Base-by-base conservation (phyloP, 345 rosid genomes). In the Ceriops zippeliana region DNA sequence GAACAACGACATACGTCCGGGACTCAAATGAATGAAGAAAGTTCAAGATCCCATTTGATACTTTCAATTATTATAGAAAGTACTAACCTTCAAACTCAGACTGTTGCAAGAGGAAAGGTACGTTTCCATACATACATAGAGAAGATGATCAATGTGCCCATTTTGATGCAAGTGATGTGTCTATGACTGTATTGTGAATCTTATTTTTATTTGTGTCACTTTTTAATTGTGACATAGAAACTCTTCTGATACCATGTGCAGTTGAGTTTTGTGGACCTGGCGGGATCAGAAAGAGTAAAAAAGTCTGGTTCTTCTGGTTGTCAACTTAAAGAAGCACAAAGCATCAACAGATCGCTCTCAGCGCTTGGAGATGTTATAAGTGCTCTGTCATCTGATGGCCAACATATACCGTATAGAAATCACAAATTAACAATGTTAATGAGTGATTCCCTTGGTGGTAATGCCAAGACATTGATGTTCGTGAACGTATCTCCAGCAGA, bases 381-480 rank as follows among this genome's bases (percentile, higher is more conserved):
- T 74, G 96, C 97, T 72, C 81, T 95, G 70, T 91, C 97, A 53
- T 81, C 97, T 5, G 87, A 91, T 32, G 77, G 85, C 71, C 99
- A 89, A 70, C 97, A 95, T 68, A 87, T 91, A 54, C 97, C 99
- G 15, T 95, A 95, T 30, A 81, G 97, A 56, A 95, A 95, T 72
- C 99, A 95, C 88, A 95, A 95, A 74, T 63, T 95, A 69, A 95
- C 97, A 0, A 90, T 95, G 99, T 73, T 95, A 76, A 91, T 95
- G 97, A 91, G 96, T 26, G 99, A 95, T 80, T 95, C 99, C 31
- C 87, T 95, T 2, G 99, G 99, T 27, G 99, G 99, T 63, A 95
- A 95, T 82, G 99, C 99, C 0, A 95, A 95, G 78, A 95, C 97
- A 1, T 89, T 90, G 47, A 95, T 91, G 99, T 91, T 95, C 35